These are phyloP conservation scores for Sphaerulina vaccinii DNA, from an alignment of 2,329 filamentous ascomycete species.

Conservation along the genomic window DNA sequence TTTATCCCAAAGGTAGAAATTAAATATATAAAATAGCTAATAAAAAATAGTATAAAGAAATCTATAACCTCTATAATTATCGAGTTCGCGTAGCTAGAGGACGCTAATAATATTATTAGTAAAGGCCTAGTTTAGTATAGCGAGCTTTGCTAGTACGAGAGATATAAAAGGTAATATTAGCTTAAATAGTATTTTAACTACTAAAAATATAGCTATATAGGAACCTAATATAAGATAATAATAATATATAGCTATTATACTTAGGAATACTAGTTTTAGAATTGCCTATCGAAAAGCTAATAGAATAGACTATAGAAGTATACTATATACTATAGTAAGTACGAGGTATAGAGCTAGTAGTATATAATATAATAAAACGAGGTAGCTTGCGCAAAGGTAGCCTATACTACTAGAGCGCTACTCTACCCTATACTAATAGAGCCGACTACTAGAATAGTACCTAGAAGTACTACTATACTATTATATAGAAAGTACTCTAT, in stretches of 20 bases:
- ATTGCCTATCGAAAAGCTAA: slow-evolving; percentile 1
- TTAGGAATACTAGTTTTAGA: slow-evolving; percentile 7
- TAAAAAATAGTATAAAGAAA: slow-evolving; percentile 4
- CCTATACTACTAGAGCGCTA: background rate
- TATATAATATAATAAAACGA: background rate
- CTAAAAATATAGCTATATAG: slow-evolving; percentile 13
- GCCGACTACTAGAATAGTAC: background rate
- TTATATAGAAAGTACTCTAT: slow-evolving; percentile 4
- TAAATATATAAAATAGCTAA: slow-evolving; percentile 12
- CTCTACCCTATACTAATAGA: slow-evolving; percentile 1
- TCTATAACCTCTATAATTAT: slow-evolving; percentile 11
- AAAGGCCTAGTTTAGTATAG: slow-evolving; percentile 7
- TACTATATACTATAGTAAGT: slow-evolving; percentile 4
- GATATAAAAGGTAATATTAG: slow-evolving; percentile 2
- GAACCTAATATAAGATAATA: slow-evolving; percentile 11
- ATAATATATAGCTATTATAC: slow-evolving; percentile 13
- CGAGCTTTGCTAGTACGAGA: slow-evolving; percentile 8
- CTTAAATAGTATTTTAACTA: slow-evolving; percentile 11
- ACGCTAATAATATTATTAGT: slow-evolving; percentile 10
- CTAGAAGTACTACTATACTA: background rate
- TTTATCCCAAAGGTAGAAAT: slow-evolving; percentile 7
- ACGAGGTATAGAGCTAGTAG: slow-evolving; percentile 10
- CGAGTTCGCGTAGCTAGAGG: slow-evolving; percentile 3
- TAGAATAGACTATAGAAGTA: slow-evolving; percentile 7
- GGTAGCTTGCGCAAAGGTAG: background rate